phyloP scores from a whole-genome alignment of 768 basidiomycete species.

The Kwoniella dejecticola region DNA sequence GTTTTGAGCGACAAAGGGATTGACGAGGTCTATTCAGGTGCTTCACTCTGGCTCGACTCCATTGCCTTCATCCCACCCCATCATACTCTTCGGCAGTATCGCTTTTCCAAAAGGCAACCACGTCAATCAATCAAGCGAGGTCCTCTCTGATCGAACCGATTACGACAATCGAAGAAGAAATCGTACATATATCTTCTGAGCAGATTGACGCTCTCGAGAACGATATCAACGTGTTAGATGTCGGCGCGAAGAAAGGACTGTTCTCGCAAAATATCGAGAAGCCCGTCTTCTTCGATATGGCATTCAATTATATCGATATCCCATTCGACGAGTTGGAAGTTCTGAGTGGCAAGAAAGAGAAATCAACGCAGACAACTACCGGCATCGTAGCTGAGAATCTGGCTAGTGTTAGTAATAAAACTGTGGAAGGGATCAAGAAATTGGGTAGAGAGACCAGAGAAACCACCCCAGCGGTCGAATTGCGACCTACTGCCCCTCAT shows the following conservation, averaged over 20 bases:
- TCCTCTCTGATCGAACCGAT: slow-evolving; percentile 25
- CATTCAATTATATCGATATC: slow-evolving; percentile 84
- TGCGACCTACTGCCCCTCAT: slow-evolving; percentile 7
- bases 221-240: slow-evolving; percentile 32
- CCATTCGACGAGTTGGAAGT: slow-evolving; percentile 76
- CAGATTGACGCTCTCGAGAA: slow-evolving; percentile 23
- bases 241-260: slow-evolving; percentile 46
- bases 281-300: slow-evolving; percentile 90
- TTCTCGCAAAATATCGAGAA: slow-evolving; percentile 65
- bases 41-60: slow-evolving; percentile 73
- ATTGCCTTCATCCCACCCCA: slow-evolving; percentile 57
- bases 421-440: slow-evolving; percentile 19
- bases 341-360: slow-evolving; percentile 66
- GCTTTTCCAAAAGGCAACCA: slow-evolving; percentile 33
- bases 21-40: slow-evolving; percentile 55
- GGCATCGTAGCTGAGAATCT: slow-evolving; percentile 34
- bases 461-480: slow-evolving; percentile 70
- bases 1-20: neutral
- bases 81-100: slow-evolving; percentile 48
- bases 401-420: slow-evolving; percentile 1
- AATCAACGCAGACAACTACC: slow-evolving; percentile 37
- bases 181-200: slow-evolving; percentile 21
- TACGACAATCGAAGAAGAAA: slow-evolving; percentile 31
- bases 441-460: slow-evolving; percentile 68
- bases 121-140: slow-evolving; percentile 29